A percentile compares a stretch with the other conserved stretches of the same genome.
phyloP scores from a whole-genome alignment of 2,329 filamentous ascomycete genomes.

The Penicillium sp. region DNA sequence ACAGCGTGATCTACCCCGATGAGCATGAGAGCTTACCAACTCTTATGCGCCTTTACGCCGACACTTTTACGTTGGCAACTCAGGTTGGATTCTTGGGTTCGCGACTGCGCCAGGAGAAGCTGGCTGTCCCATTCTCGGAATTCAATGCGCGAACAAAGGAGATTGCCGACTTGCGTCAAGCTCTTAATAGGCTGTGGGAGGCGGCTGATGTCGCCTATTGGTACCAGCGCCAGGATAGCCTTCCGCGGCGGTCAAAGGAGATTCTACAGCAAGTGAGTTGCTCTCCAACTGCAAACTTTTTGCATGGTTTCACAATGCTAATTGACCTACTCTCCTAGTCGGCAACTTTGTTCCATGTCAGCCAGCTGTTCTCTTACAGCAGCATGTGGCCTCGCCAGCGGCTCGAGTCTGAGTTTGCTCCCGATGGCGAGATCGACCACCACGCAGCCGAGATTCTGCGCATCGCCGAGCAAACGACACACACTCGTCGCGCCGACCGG shows the following conservation, averaged over 20 bases:
- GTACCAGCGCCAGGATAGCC: slow-evolving; percentile 36
- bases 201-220: slow-evolving; percentile 39
- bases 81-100: slow-evolving; percentile 48
- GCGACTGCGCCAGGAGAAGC: slow-evolving; percentile 41
- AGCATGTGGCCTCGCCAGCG: slow-evolving; percentile 56
- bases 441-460: slow-evolving; percentile 50
- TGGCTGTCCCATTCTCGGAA: slow-evolving; percentile 25
- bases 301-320: neutral
- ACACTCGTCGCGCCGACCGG: slow-evolving; percentile 42
- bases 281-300: neutral
- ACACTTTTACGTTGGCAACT: slow-evolving; percentile 48
- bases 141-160: slow-evolving; percentile 32
- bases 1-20: slow-evolving; percentile 39
- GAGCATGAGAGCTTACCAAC: slow-evolving; percentile 41
- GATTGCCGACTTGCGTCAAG: slow-evolving; percentile 39
- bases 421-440: slow-evolving; percentile 46
- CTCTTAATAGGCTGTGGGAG: slow-evolving; percentile 42
- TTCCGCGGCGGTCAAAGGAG: slow-evolving; percentile 39
- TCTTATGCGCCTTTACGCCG: slow-evolving; percentile 49
- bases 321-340: slow-evolving; percentile 14
- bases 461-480: slow-evolving; percentile 45
- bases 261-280: slow-evolving; percentile 50
- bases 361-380: slow-evolving; percentile 55
- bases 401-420: slow-evolving; percentile 39
- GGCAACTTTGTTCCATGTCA: slow-evolving; percentile 51